Percentiles rank a stretch among this genome's conserved stretches.
Conservation (phyloP, 1,284 basidiomycete species). For the Pascua sp. region DNA sequence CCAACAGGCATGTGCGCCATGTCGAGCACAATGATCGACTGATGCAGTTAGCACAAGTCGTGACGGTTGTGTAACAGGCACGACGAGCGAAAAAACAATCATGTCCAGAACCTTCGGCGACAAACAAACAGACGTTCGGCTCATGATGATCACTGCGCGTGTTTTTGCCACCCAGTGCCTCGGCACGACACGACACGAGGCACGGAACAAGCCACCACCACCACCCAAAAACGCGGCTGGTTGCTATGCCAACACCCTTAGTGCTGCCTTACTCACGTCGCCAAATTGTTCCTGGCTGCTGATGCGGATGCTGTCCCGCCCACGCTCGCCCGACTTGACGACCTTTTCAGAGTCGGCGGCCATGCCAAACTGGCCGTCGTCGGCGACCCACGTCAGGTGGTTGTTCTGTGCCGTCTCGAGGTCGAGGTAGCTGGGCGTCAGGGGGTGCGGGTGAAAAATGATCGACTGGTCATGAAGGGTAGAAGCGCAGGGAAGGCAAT, state of each 20-base stretch:
- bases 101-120: no score
- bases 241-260: no score
- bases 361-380: slow-evolving; percentile 26
- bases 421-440: slow-evolving; percentile 5
- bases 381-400: slow-evolving; percentile 5
- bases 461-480: no score
- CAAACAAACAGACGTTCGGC: no score
- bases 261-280: slow-evolving; percentile 31
- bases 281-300: slow-evolving; percentile 38
- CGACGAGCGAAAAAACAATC: no score
- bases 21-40: slow-evolving; percentile 33
- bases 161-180: no score
- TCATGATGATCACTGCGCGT: no score
- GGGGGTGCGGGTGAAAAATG: no score
- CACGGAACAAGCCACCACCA: background rate
- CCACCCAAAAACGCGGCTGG: no score
- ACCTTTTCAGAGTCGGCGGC: slow-evolving; percentile 29
- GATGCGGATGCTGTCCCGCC: slow-evolving; percentile 43
- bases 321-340: slow-evolving; percentile 21
- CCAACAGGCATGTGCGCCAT: slow-evolving; percentile 47
- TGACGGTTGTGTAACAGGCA: no score
- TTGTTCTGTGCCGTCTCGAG: background rate
- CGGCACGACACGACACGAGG: no score
- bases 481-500: no score
- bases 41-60: background rate